Conservation (phyloP, 2,329 filamentous ascomycete genomes). For the Calonectria crousiana region DNA sequence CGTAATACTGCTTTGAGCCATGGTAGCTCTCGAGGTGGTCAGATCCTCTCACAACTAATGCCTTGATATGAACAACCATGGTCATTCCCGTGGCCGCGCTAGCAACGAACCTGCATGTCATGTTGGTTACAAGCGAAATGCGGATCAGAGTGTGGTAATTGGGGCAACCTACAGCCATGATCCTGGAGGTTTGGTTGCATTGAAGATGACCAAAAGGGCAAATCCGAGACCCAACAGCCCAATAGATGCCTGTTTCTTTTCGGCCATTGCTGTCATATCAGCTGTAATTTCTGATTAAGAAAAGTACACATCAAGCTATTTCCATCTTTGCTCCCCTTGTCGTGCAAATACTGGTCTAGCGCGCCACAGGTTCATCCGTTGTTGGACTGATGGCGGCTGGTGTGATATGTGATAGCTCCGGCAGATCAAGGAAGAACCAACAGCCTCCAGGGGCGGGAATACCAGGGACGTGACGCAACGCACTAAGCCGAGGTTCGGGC, state of each 20-base stretch:
- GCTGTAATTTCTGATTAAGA: background rate
- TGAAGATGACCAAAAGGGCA: background rate
- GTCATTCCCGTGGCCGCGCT: background rate
- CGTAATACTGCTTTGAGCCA: background rate
- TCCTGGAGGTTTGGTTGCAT: background rate
- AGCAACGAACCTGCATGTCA: background rate
- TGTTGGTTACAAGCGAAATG: slow-evolving; percentile 7
- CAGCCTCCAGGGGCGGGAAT: background rate
- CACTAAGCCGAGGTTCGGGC: background rate
- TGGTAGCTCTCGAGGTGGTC: background rate
- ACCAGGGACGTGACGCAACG: background rate
- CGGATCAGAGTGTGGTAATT: background rate
- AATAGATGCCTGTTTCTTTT: background rate
- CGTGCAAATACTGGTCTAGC: slow-evolving; percentile 24
- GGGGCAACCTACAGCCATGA: background rate
- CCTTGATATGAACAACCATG: background rate
- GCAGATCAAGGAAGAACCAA: slow-evolving; percentile 13
- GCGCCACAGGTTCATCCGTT: slow-evolving; percentile 20
- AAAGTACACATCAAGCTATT: background rate
- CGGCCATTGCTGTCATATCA: no score
- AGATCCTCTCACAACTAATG: background rate
- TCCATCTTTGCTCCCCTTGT: background rate
- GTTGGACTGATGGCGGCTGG: slow-evolving; percentile 28
- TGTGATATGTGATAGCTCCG: slow-evolving; percentile 39
- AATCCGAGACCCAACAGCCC: background rate